phyloP scores from a whole-genome alignment of 2,329 filamentous ascomycete species.

The Exophiala spinifera region DNA sequence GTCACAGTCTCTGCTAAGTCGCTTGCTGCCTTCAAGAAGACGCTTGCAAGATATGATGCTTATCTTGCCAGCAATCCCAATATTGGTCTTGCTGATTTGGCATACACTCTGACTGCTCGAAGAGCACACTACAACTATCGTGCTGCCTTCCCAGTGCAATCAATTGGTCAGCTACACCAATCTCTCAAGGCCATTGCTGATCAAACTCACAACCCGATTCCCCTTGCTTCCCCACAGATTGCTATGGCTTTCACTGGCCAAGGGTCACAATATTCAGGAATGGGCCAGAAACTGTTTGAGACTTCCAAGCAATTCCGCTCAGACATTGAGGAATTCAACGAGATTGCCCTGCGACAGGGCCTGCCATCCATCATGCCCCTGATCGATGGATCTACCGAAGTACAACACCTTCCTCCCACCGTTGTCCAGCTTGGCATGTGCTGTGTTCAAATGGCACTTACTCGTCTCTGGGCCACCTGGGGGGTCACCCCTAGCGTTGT shows the following conservation, averaged over 20 bases:
- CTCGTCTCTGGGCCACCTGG: slow-evolving; percentile 36
- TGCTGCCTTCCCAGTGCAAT: slow-evolving; percentile 33
- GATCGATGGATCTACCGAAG: slow-evolving; percentile 34
- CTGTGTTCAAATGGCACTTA: slow-evolving; percentile 41
- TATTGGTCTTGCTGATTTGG: slow-evolving; percentile 53
- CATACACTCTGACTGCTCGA: slow-evolving; percentile 66
- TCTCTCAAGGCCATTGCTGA: slow-evolving; percentile 30
- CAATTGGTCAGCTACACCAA: slow-evolving; percentile 32
- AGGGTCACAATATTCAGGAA: slow-evolving; percentile 38
- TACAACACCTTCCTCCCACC: slow-evolving; percentile 34
- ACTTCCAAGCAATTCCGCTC: slow-evolving; percentile 33
- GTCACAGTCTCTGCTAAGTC: slow-evolving; percentile 59
- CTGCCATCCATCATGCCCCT: slow-evolving; percentile 39
- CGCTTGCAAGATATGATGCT: slow-evolving; percentile 54
- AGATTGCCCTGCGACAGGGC: slow-evolving; percentile 35
- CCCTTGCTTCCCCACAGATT: slow-evolving; percentile 32
- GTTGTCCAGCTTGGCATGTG: slow-evolving; percentile 39
- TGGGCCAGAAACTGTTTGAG: slow-evolving; percentile 38
- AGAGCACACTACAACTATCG: slow-evolving; percentile 44
- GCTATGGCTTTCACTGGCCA: slow-evolving; percentile 42
- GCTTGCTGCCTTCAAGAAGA: slow-evolving; percentile 48
- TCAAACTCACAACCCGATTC: slow-evolving; percentile 32
- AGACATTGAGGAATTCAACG: slow-evolving; percentile 34
- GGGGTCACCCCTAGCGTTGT: slow-evolving; percentile 39
- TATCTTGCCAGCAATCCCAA: slow-evolving; percentile 56